Evolutionary conservation across 73 alveolate genomes (phyloP).

Genomic region (Tetrahymena malaccensis): DNA sequence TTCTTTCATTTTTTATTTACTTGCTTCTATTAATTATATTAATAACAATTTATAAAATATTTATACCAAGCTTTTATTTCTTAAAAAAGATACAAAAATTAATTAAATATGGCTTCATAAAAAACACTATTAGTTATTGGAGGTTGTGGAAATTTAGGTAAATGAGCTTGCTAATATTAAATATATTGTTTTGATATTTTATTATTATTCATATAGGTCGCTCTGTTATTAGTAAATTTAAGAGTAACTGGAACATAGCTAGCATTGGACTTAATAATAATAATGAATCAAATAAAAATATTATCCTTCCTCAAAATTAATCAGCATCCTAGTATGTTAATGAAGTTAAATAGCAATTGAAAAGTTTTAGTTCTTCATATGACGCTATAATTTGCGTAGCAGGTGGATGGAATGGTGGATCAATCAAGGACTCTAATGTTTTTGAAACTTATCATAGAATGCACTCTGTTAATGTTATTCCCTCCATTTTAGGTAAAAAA

Average conservation of each 20-base stretch:
- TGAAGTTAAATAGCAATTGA: background rate
- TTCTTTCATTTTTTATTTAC: no score
- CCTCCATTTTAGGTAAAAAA: slow-evolving; percentile 48
- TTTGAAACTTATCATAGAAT: slow-evolving; percentile 41
- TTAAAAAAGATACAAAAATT: background rate
- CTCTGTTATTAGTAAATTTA: background rate
- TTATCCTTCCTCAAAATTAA: background rate
- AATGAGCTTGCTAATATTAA: no score
- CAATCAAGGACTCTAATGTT: slow-evolving; percentile 50
- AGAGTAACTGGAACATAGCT: background rate
- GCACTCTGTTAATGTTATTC: slow-evolving; percentile 44
- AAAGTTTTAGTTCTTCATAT: slow-evolving; percentile 4
- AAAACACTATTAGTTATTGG: background rate
- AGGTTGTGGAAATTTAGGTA: background rate
- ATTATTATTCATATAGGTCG: background rate
- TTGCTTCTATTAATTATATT: no score
- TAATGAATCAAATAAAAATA: background rate
- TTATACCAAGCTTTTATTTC: background rate
- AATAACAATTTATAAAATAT: background rate
- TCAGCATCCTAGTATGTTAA: background rate
- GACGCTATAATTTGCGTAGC: slow-evolving; percentile 68
- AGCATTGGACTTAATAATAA: background rate
- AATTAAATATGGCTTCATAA: background rate
- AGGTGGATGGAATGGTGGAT: slow-evolving; percentile 80
- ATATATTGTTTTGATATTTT: background rate